These are phyloP conservation scores for Musa itinerans DNA, from an alignment of 176 grass and related monocot species.

Conservation along the genomic window DNA sequence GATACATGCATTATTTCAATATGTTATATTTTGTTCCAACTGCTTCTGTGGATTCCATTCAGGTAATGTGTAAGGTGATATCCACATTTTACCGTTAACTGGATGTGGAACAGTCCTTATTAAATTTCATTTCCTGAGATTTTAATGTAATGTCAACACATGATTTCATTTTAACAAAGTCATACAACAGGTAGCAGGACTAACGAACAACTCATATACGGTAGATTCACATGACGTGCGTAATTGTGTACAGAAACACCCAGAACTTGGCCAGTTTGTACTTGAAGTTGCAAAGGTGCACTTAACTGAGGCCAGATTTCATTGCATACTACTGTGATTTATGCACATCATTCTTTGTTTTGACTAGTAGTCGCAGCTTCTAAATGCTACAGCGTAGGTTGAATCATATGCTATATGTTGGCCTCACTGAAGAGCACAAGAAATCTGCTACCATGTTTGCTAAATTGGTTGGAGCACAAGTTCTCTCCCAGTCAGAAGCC, in stretches of 20 bases:
- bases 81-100: background rate
- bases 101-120: background rate
- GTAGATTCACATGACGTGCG: conserved; percentile 61
- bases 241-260: conserved; percentile 65
- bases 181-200: conserved; percentile 55
- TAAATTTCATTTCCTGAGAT: background rate
- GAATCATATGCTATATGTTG: conserved; percentile 84
- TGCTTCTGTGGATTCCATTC: background rate
- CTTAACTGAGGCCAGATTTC: background rate
- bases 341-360: background rate
- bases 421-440: conserved; percentile 87
- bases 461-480: conserved; percentile 91
- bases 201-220: conserved; percentile 91
- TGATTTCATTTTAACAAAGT: background rate
- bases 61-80: background rate
- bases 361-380: conserved; percentile 9
- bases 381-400: conserved; percentile 63
- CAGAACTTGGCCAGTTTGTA: conserved; percentile 63
- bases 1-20: too few relatives aligned
- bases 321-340: background rate
- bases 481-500: conserved; percentile 64
- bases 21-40: background rate
- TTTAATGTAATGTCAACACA: background rate
- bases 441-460: conserved; percentile 86
- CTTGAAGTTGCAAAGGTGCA: conserved; percentile 90